A percentile compares a stretch with the other conserved stretches of the same genome.
These are phyloP conservation scores for Coriaria nepalensis DNA, from an alignment of 306 rosid species.

Conservation along the genomic window DNA sequence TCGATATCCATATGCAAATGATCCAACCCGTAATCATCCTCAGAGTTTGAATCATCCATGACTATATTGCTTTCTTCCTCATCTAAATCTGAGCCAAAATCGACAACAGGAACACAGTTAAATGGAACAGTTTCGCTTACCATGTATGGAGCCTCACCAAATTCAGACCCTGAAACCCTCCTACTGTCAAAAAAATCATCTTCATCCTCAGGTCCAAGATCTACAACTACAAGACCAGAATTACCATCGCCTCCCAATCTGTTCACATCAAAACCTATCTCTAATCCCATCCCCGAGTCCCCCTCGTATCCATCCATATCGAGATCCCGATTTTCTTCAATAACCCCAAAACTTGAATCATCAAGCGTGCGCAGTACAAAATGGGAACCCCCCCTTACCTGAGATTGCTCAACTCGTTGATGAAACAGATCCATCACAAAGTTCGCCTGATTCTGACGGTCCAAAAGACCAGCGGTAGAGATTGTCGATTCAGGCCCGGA, in stretches of 20 bases:
- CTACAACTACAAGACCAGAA: constrained; percentile 14
- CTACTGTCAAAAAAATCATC: constrained; percentile 27
- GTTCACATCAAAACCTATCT: constrained; percentile 20
- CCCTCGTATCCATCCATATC: constrained; percentile 25
- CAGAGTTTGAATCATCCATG: constrained; percentile 36
- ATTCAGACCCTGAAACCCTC: constrained; percentile 29
- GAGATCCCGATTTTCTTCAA: constrained; percentile 32
- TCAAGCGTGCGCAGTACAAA: constrained; percentile 19
- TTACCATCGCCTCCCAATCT: constrained; percentile 18
- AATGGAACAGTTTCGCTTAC: constrained; percentile 14
- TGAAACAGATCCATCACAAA: constrained; percentile 78
- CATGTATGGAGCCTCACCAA: constrained; percentile 19
- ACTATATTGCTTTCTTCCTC: constrained; percentile 25
- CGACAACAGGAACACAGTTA: constrained; percentile 17
- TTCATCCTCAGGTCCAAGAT: constrained; percentile 18
- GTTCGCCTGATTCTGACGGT: constrained; percentile 49
- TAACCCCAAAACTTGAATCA: constrained; percentile 29
- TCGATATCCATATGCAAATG: constrained; percentile 24
- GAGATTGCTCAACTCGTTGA: constrained; percentile 82
- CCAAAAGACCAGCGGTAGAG: constrained; percentile 19
- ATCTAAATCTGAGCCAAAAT: constrained; percentile 38
- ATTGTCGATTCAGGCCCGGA: constrained; percentile 20
- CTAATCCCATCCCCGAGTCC: constrained; percentile 29
- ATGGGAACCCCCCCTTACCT: constrained; percentile 22
- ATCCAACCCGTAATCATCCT: constrained; percentile 22